These are phyloP conservation scores for Paspalum notatum DNA, from an alignment of 176 grass and related monocot species.

Conservation along the genomic window DNA sequence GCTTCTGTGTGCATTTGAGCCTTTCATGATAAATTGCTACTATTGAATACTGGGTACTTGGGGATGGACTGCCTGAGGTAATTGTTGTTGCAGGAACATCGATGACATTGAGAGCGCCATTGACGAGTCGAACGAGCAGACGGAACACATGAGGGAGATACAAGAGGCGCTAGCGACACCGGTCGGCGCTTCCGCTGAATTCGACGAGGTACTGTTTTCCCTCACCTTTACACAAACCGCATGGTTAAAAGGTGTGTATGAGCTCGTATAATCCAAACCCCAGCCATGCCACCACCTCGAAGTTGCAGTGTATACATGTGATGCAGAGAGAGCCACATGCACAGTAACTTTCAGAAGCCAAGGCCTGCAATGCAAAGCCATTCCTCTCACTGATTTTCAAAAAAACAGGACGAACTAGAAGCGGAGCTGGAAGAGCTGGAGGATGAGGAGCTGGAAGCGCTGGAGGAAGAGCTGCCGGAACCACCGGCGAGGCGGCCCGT, in stretches of 20 bases:
- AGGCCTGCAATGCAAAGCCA: background rate
- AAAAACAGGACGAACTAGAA: conserved; percentile 65
- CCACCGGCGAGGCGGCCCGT: background rate
- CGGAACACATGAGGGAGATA: conserved; percentile 68
- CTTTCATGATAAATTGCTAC: too few species aligned
- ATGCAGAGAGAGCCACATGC: background rate
- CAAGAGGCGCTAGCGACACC: conserved; percentile 60
- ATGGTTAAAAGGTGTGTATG: background rate
- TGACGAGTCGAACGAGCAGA: conserved; percentile 54
- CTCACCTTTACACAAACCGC: background rate
- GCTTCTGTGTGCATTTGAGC: too few species aligned
- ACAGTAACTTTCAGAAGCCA: background rate
- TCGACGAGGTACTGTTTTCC: conserved; percentile 56
- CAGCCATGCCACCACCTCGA: background rate
- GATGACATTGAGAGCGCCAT: conserved; percentile 71
- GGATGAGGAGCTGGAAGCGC: conserved; percentile 46
- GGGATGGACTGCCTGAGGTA: background rate
- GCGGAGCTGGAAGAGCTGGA: conserved; percentile 72
- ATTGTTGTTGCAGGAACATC: conserved; percentile 45
- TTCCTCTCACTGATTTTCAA: background rate
- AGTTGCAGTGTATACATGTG: background rate
- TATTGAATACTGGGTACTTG: background rate
- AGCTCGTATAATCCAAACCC: background rate
- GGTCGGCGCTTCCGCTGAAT: conserved; percentile 55
- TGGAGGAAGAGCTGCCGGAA: conserved; percentile 49